Base-by-base conservation (phyloP, 1,284 basidiomycete species). In the Pseudozyma hubeiensis region DNA sequence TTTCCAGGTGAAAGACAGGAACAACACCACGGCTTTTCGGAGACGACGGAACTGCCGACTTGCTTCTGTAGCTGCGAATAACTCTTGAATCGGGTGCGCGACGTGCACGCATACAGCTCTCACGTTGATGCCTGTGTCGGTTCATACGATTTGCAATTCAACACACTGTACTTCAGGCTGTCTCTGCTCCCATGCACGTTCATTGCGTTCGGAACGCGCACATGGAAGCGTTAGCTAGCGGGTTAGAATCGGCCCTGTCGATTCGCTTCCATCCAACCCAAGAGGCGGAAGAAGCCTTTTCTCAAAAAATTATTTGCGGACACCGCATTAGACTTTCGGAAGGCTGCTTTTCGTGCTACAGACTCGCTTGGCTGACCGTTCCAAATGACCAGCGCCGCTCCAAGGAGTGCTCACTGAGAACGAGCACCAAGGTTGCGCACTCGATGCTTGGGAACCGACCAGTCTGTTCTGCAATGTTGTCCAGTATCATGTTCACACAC, bases 161-260 rank as follows among this genome's bases (percentile, higher is more conserved):
- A 24, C 49, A 17, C 49, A 55, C 60, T 16, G 51, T 48, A 16
- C 44, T 46, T 34, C 14, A 4, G 24, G 17, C 24, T 39, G 24
- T 19, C 30, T 40, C 50, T 52, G 50, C 29, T 48, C 51, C 30
- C 43, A 40, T 31, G 62, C 50, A 53, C 62, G 62, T 55, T 49
- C 62, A 39, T 30, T 16, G n/a, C 16, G 40, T 52, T 47, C n/a
- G 51, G 51, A 33, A 52, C 40, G 40, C 30, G 51, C 24, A 41
- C 16, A 41, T 40, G 39, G 50, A 41, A 41, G 39, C 39, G 14
- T 43, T 17, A 29, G 39, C 51, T 52, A 43, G 43, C 33, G 11
- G 4, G 24, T 24, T 24, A 24, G 24, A 24, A 24, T 24, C 16
- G 14, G 8, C 13, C 3, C 14, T 19, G 37, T 41, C 29, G n/a